Evolutionary conservation across 495 filamentous ascomycete species (phyloP).

Genomic region (Penicillium macrosclerotiorum): DNA sequence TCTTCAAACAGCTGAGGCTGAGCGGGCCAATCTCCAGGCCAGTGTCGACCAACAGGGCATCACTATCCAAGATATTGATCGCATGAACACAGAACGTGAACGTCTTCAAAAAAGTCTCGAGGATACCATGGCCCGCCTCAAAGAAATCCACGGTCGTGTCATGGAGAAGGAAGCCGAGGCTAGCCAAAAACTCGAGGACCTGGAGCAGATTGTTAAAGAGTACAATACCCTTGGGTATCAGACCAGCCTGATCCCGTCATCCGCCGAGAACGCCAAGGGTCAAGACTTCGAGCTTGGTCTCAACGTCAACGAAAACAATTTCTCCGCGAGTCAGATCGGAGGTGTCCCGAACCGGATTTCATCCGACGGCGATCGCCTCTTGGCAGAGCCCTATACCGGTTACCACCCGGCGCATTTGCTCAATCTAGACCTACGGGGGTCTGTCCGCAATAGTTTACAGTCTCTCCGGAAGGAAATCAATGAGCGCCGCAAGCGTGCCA

Average conservation of each 20-base stretch:
- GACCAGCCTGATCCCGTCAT: constrained; percentile 80
- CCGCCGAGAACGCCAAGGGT: constrained; percentile 81
- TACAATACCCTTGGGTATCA: constrained; percentile 95
- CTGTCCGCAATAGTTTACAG: constrained; percentile 75
- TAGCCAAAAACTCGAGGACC: constrained; percentile 76
- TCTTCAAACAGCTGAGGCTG: constrained; percentile 74
- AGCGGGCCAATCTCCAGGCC: constrained; percentile 73
- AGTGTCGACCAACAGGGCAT: constrained; percentile 90
- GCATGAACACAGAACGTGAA: constrained; percentile 93
- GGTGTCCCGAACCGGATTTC: constrained; percentile 48
- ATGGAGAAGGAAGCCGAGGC: constrained; percentile 83
- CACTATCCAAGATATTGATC: constrained; percentile 95
- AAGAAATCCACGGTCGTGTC: constrained; percentile 77
- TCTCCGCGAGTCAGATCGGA: constrained; percentile 70
- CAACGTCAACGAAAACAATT: constrained; percentile 72
- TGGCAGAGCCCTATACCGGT: constrained; percentile 76
- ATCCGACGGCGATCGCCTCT: constrained; percentile 61
- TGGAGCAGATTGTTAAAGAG: constrained; percentile 78
- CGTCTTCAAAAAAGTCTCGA: constrained; percentile 83
- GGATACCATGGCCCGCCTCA: constrained; percentile 65
- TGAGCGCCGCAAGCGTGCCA: constrained; percentile 72
- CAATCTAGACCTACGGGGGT: constrained; percentile 78
- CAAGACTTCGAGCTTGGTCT: constrained; percentile 78
- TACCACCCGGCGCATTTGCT: constrained; percentile 87
- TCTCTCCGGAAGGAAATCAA: constrained; percentile 82